Evolutionary conservation across 352 stramenopile genomes (phyloP), one percentile per base, ranked within the genome.

Genomic region (Globisporangium solare): DNA sequence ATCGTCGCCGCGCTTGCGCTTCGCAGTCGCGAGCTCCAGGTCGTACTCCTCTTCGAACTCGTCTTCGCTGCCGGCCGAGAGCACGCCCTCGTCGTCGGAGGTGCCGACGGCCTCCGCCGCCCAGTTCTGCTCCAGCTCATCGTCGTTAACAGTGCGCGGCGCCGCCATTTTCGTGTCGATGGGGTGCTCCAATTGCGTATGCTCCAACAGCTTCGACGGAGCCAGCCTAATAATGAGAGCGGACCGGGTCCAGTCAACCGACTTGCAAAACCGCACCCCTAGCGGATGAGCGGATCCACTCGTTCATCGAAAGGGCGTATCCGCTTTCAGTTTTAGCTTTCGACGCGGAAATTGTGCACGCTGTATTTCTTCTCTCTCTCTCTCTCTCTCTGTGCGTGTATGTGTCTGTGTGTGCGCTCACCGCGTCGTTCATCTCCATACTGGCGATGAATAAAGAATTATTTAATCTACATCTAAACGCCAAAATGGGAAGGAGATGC

Each of bases 11-110:
- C 81, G 66, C 53, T 62, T 51, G 27, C 77, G 77, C 64, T 88
- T 88, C 39, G 66, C 48, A 12, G 66, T 51, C 31, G 60, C 73
- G 32, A 88, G 57, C 59, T 87, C 75, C 39, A 82, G 60, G 54
- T 76, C 76, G 27, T 76, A 71, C 50, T 94, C 83, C 49, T 89
- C 74, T 52, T 92, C 79, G 50, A 92, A 79, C 62, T 92, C 79
- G 57, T 94, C 84, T n/a, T 94, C 84, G 42, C 83, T 94, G 37
- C 73, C 71, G 15, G 74, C 68, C 11, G 81, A 88, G 20, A 92
- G 48, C 22, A 83, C 71, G 50, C 66, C 66, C 35, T 86, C 73
- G 24, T 78, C 59, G 51, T 82, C 75, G 1, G 73, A 75, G 24
- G 54, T 54, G 3, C 62, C 61, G 14, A 83, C 62, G 55, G 59